Evolutionary conservation across 192 early-diverging fungal species (phyloP).

Genomic region (Funneliformis geosporum): DNA sequence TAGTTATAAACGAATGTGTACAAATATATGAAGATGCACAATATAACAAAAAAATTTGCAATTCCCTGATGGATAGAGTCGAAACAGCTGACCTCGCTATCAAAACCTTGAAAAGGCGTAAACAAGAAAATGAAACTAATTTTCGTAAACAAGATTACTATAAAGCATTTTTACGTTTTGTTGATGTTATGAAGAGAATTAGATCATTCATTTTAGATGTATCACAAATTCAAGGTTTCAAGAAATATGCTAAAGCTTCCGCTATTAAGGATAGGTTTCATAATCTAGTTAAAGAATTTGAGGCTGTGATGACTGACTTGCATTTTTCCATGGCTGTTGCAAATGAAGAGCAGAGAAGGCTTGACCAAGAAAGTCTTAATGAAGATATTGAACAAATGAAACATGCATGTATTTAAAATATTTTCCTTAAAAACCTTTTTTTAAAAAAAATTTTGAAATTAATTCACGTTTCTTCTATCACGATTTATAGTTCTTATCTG

Average conservation of each 20-base stretch:
- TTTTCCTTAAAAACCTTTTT: too few relatives aligned
- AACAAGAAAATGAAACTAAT: slow-evolving; percentile 18
- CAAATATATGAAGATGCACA: slow-evolving; percentile 27
- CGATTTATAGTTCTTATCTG: neutral
- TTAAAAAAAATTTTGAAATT: neutral
- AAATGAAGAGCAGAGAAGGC: slow-evolving; percentile 16
- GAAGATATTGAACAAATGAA: slow-evolving; percentile 18
- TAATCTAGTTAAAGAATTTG: slow-evolving; percentile 16
- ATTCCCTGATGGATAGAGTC: slow-evolving; percentile 20
- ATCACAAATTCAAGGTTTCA: slow-evolving; percentile 21
- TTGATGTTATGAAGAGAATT: slow-evolving; percentile 21
- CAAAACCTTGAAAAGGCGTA: slow-evolving; percentile 6
- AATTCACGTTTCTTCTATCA: neutral
- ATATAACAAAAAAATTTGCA: slow-evolving; percentile 33
- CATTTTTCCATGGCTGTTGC: slow-evolving; percentile 19
- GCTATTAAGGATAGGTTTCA: slow-evolving; percentile 14
- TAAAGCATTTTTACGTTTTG: slow-evolving; percentile 13
- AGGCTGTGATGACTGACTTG: neutral
- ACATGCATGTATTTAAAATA: slow-evolving; percentile 11
- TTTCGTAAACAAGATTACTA: slow-evolving; percentile 16
- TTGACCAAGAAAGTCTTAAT: slow-evolving; percentile 21
- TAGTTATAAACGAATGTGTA: slow-evolving; percentile 16
- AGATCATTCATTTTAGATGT: slow-evolving; percentile 24
- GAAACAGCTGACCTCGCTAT: neutral
- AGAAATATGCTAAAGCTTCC: slow-evolving; percentile 10